Conservation (phyloP, 305 asterid genomes). For the Solanum hybrid region DNA sequence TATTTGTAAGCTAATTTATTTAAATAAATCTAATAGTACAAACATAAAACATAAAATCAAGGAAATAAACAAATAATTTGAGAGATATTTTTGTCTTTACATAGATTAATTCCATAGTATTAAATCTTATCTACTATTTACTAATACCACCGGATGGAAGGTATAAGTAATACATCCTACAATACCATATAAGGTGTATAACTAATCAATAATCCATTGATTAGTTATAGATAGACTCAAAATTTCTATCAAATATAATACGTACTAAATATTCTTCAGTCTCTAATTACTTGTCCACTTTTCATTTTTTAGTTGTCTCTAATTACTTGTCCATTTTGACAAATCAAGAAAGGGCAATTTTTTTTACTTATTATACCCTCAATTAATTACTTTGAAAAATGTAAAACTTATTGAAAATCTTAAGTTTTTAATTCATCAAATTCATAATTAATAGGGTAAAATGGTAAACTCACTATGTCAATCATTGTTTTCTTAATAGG, state of each 20-base stretch:
- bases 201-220: too few species aligned
- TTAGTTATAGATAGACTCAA: too few species aligned
- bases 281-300: background rate
- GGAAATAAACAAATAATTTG: background rate
- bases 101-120: background rate
- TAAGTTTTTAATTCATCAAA: too few species aligned
- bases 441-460: too few species aligned
- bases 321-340: too few species aligned
- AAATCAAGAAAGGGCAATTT: background rate
- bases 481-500: too few species aligned
- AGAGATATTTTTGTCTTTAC: background rate
- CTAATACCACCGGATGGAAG: background rate
- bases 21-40: too few species aligned
- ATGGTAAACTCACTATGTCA: background rate
- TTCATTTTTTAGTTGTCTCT: background rate
- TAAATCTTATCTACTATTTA: background rate
- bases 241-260: too few species aligned
- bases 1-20: background rate
- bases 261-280: too few species aligned
- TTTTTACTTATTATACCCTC: too few species aligned
- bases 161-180: background rate
- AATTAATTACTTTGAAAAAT: background rate
- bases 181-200: background rate
- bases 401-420: background rate
- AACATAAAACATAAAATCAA: too few species aligned